Percentiles rank a stretch among this genome's conserved stretches.
phyloP scores from a whole-genome alignment of 2,329 filamentous ascomycete genomes.

The Cadophora gregata region DNA sequence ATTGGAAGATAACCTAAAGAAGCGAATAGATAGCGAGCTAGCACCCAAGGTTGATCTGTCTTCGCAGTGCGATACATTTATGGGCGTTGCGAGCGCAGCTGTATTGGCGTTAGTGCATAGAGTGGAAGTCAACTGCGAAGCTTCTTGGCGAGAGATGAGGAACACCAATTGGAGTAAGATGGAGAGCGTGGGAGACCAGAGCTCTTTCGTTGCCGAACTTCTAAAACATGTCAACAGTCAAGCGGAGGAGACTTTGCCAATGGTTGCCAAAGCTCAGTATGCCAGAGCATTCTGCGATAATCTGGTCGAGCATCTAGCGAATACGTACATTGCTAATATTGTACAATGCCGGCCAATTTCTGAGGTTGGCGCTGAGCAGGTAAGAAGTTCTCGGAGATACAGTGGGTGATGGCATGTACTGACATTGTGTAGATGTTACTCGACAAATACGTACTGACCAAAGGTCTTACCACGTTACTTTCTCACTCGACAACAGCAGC shows the following conservation, averaged over 20 bases:
- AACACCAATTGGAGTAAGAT: conserved; percentile 95
- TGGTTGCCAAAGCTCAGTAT: conserved; percentile 90
- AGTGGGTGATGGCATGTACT: conserved; percentile 30
- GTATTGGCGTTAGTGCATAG: conserved; percentile 83
- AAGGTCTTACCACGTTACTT: conserved; percentile 75
- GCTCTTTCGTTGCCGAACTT: conserved; percentile 86
- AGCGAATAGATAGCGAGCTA: conserved; percentile 82
- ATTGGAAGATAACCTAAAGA: conserved; percentile 92
- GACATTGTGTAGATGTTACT: conserved; percentile 76
- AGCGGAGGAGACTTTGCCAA: conserved; percentile 74
- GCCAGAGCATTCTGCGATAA: conserved; percentile 95
- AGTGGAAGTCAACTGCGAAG: conserved; percentile 82
- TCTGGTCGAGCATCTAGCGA: conserved; percentile 85
- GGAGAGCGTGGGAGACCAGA: conserved; percentile 92
- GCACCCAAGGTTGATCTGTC: conserved; percentile 82
- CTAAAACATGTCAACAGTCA: conserved; percentile 74
- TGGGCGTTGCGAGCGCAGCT: conserved; percentile 89
- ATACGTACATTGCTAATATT: conserved; percentile 80
- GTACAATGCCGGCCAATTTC: conserved; percentile 90
- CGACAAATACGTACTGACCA: conserved; percentile 89
- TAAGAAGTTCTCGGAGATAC: conserved; percentile 45
- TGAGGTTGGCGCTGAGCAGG: conserved; percentile 92
- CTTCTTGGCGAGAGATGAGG: conserved; percentile 94
- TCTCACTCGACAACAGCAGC: conserved; percentile 53
- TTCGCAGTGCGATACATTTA: conserved; percentile 91